These are phyloP conservation scores for Geosmithia flava DNA, from an alignment of 2,329 filamentous ascomycete genomes.

Conservation along the genomic window DNA sequence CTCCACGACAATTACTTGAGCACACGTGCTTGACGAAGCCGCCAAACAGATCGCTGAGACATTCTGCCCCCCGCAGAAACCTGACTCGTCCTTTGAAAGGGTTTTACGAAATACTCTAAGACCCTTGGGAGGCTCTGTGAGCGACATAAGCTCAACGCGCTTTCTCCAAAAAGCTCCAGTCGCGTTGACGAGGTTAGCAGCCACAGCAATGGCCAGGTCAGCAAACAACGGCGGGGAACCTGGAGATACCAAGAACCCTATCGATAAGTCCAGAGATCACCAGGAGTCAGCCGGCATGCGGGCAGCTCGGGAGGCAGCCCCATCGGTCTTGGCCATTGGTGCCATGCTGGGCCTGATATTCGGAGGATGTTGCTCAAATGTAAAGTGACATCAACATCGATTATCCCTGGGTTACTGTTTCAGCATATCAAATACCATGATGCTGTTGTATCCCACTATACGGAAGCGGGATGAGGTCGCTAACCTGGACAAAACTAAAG, in stretches of 20 bases:
- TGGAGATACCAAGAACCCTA: neutral
- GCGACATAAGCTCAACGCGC: neutral
- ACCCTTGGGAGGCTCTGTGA: too few species aligned
- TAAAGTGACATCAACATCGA: constrained; percentile 26
- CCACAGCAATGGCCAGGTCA: neutral
- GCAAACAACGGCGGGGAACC: neutral
- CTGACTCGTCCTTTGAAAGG: neutral
- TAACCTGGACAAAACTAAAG: constrained; percentile 25
- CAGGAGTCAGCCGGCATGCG: neutral
- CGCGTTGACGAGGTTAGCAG: neutral
- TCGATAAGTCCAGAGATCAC: neutral
- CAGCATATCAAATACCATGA: neutral
- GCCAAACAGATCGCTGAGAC: neutral
- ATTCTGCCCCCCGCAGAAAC: neutral
- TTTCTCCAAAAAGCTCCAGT: neutral
- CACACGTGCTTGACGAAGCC: neutral
- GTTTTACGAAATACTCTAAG: neutral
- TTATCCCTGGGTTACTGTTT: neutral
- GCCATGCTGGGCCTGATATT: constrained; percentile 80
- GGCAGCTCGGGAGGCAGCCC: constrained; percentile 7
- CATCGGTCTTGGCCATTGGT: constrained; percentile 39
- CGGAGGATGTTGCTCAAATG: constrained; percentile 90
- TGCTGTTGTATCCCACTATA: neutral
- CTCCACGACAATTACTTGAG: neutral
- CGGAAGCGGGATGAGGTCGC: neutral